A percentile compares a stretch with the other conserved stretches of the same genome.
Evolutionary conservation across 176 grass and related monocot species (phyloP).

Genomic region (Typha latifolia): DNA sequence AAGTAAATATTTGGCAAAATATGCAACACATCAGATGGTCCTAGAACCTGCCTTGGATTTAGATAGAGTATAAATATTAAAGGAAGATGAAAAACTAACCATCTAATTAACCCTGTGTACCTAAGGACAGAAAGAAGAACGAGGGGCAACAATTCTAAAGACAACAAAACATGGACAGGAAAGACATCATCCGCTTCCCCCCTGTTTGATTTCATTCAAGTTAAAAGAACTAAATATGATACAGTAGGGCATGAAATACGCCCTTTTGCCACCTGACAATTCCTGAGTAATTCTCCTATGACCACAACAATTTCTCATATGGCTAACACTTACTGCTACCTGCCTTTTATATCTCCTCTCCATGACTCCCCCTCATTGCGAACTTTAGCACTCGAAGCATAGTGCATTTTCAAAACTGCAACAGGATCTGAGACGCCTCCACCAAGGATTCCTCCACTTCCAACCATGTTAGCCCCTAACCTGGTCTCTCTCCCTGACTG

Average conservation of each 20-base stretch:
- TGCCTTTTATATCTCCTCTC: slow-evolving; percentile 57
- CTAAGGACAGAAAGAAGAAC: slow-evolving; percentile 9
- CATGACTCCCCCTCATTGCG: slow-evolving; percentile 43
- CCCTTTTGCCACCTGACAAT: not conserved
- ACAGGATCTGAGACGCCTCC: slow-evolving; percentile 44
- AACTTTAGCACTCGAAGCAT: slow-evolving; percentile 36
- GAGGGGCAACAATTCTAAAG: slow-evolving; percentile 23
- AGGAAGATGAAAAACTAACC: not conserved
- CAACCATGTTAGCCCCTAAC: slow-evolving; percentile 23
- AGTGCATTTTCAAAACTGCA: slow-evolving; percentile 43
- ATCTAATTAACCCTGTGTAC: not conserved
- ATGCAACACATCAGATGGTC: not conserved
- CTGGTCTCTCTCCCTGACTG: slow-evolving; percentile 31
- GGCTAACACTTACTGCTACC: slow-evolving; percentile 26
- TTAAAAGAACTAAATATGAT: slow-evolving; percentile 86
- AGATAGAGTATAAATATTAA: not conserved
- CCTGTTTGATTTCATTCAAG: slow-evolving; percentile 40
- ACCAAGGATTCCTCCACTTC: slow-evolving; percentile 33
- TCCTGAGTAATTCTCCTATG: not conserved
- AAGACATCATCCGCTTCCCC: slow-evolving; percentile 48
- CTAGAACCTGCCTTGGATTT: not conserved
- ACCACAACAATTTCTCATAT: not conserved
- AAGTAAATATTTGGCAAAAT: too few species aligned
- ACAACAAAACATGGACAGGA: slow-evolving; percentile 47
- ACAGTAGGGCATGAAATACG: slow-evolving; percentile 30